These are phyloP conservation scores for Colletotrichum theobromicola DNA, from an alignment of 2,329 filamentous ascomycete species.

Conservation along the genomic window DNA sequence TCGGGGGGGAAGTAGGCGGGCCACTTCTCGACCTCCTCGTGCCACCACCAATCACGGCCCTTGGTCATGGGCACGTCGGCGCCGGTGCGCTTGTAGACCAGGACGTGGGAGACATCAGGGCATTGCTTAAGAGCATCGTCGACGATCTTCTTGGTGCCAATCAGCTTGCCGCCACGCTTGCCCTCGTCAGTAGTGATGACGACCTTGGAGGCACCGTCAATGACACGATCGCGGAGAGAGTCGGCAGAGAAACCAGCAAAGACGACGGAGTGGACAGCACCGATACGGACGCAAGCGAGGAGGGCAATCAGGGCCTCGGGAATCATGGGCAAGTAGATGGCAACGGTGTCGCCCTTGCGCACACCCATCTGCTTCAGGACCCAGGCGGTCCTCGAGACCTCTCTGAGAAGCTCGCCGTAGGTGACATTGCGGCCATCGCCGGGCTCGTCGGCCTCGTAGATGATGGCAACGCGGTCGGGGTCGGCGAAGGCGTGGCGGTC, in stretches of 20 bases:
- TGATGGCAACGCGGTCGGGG: constrained; percentile 92
- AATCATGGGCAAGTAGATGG: constrained; percentile 98
- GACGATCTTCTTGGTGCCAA: constrained; percentile 98
- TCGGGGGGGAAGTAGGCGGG: constrained; percentile 90
- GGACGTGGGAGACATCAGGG: constrained; percentile 81
- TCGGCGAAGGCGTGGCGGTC: constrained; percentile 96
- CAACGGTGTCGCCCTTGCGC: constrained; percentile 95
- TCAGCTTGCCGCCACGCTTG: constrained; percentile 95
- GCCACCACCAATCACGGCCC: constrained; percentile 96
- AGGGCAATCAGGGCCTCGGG: constrained; percentile 93
- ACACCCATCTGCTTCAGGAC: constrained; percentile 95
- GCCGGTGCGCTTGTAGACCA: constrained; percentile 96
- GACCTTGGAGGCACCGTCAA: constrained; percentile 89
- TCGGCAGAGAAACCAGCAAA: constrained; percentile 98
- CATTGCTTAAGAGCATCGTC: constrained; percentile 97
- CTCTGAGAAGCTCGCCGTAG: constrained; percentile 89
- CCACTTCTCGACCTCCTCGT: constrained; percentile 98
- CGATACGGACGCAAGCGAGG: constrained; percentile 89
- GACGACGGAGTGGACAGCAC: constrained; percentile 95
- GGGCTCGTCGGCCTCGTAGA: constrained; percentile 97
- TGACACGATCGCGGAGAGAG: constrained; percentile 91
- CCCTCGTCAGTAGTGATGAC: constrained; percentile 98
- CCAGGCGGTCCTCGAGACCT: constrained; percentile 88
- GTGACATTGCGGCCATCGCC: constrained; percentile 87
- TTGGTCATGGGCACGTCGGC: constrained; percentile 89